Conservation (phyloP, 768 basidiomycete genomes). For the Neoboletus magnificus region DNA sequence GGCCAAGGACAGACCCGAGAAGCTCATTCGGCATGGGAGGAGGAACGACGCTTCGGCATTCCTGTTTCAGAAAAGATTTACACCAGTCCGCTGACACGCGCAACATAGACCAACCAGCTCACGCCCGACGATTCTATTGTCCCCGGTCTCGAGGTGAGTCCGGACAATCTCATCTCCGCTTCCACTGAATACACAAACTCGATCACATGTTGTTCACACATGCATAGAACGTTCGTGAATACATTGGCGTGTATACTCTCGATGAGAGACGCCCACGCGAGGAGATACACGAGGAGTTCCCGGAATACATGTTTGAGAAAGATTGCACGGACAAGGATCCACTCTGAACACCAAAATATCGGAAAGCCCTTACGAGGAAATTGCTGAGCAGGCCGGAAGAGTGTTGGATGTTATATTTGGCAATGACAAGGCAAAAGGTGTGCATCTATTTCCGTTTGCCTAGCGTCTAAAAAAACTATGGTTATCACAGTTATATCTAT, state of each 20-base stretch:
- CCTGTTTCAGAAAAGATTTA: background rate
- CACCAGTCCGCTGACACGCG: slow-evolving; percentile 49
- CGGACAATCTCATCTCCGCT: background rate
- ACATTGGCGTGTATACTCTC: slow-evolving; percentile 58
- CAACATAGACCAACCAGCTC: slow-evolving; percentile 48
- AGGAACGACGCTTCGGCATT: background rate
- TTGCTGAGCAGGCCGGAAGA: slow-evolving; percentile 39
- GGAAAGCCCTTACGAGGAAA: background rate
- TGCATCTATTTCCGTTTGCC: slow-evolving; percentile 16
- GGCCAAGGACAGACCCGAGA: slow-evolving; percentile 52
- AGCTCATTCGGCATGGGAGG: background rate
- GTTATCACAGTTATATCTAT: slow-evolving; percentile 50
- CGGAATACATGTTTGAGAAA: slow-evolving; percentile 47
- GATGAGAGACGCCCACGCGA: slow-evolving; percentile 51
- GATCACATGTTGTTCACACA: background rate
- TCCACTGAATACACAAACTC: background rate
- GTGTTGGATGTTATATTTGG: slow-evolving; percentile 36
- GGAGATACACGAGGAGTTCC: slow-evolving; percentile 38
- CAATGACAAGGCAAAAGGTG: slow-evolving; percentile 40
- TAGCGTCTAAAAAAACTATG: background rate
- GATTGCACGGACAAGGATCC: slow-evolving; percentile 57
- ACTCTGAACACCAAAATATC: slow-evolving; percentile 40
- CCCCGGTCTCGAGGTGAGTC: slow-evolving; percentile 28
- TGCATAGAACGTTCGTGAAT: slow-evolving; percentile 57
- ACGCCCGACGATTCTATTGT: slow-evolving; percentile 42